Evolutionary conservation across 495 filamentous ascomycete species (phyloP).

Genomic region (Penicillium coprophilum): DNA sequence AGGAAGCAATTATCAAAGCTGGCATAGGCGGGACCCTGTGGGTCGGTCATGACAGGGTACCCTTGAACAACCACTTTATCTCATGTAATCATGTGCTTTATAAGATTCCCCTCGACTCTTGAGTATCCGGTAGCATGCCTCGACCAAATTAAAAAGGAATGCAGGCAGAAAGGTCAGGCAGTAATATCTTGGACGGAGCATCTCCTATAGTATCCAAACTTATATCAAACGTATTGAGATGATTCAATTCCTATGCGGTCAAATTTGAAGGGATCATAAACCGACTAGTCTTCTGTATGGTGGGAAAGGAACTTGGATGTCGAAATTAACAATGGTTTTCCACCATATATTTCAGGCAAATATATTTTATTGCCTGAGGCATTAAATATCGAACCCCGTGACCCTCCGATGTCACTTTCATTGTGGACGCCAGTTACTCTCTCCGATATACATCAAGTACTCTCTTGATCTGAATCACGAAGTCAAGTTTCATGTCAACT

Average conservation of each 20-base stretch:
- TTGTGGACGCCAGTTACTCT: not conserved
- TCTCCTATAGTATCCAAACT: not conserved
- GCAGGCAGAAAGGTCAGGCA: not conserved
- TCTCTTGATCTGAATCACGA: not conserved
- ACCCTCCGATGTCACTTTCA: conserved; percentile 4
- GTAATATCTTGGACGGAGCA: not conserved
- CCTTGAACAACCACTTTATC: not conserved
- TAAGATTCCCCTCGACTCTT: not conserved
- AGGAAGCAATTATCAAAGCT: not conserved
- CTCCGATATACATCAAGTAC: conserved; percentile 4
- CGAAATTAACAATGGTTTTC: not conserved
- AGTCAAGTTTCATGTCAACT: conserved; percentile 1
- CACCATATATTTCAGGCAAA: not conserved
- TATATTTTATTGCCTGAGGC: conserved; percentile 1
- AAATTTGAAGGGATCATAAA: not conserved
- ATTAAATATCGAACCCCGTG: not conserved
- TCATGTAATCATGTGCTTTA: not conserved
- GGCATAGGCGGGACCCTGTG: not conserved
- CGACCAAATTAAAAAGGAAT: not conserved
- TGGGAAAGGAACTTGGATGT: not conserved
- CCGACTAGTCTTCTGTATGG: not conserved
- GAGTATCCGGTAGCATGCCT: not conserved
- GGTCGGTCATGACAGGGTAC: not conserved
- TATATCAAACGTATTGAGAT: not conserved
- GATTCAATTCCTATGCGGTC: not conserved